A percentile compares a stretch with the other conserved stretches of the same genome.
These are phyloP conservation scores for Pestalotiopsis sp. DNA, from an alignment of 2,329 filamentous ascomycete species.

Conservation along the genomic window DNA sequence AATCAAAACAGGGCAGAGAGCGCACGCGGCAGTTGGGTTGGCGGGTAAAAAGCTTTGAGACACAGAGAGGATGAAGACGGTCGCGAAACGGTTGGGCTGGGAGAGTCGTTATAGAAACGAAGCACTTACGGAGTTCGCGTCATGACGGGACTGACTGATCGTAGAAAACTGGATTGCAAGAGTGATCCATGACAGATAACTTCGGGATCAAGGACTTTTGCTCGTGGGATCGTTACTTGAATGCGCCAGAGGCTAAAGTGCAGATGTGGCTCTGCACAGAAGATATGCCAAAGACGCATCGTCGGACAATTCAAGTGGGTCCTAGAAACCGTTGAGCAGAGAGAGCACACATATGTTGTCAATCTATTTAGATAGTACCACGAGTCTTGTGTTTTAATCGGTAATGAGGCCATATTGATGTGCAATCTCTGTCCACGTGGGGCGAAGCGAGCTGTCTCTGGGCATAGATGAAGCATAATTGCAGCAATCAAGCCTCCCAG, in stretches of 20 bases:
- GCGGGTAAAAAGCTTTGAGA: background rate
- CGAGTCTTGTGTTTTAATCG: background rate
- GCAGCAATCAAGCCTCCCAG: background rate
- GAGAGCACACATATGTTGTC: background rate
- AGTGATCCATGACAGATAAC: too few species aligned
- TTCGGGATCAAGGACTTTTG: background rate
- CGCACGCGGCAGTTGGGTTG: background rate
- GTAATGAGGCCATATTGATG: slow-evolving; percentile 16
- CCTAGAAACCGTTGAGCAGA: too few species aligned
- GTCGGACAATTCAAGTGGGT: background rate
- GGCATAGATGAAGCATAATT: background rate
- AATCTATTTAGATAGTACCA: background rate
- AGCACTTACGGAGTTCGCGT: background rate
- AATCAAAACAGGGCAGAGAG: background rate
- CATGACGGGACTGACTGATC: background rate
- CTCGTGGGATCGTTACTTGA: background rate
- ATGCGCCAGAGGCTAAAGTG: background rate
- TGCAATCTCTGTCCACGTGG: slow-evolving; percentile 5
- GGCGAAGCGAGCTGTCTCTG: background rate
- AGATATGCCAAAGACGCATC: background rate
- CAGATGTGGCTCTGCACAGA: background rate
- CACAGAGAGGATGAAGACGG: background rate
- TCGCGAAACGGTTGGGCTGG: background rate
- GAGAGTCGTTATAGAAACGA: background rate
- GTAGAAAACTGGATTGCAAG: background rate